Evolutionary conservation across 176 grass and related monocot species (phyloP).

Genomic region (Oryza glaberrima): DNA sequence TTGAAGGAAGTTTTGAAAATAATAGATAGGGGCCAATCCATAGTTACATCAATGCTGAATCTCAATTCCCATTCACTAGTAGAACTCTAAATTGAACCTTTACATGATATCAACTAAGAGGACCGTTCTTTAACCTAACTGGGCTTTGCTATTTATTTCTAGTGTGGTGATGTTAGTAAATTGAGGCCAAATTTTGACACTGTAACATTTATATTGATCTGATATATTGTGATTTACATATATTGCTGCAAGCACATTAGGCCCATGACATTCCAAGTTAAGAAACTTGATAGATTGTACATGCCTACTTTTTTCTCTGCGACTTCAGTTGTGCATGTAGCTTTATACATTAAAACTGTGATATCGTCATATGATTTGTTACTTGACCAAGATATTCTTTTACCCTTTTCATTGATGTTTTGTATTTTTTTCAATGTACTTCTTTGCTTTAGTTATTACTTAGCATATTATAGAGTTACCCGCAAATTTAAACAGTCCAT

Average conservation of each 20-base stretch:
- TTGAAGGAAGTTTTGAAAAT: constrained; percentile 12
- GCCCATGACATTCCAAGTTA: background rate
- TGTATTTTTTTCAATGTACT: background rate
- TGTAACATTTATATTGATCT: background rate
- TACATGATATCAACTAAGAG: background rate
- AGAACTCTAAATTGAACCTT: background rate
- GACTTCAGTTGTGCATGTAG: no score
- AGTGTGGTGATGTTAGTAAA: background rate
- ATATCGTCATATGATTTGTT: background rate
- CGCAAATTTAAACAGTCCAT: constrained; percentile 18
- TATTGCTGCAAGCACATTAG: background rate
- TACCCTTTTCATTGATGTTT: background rate
- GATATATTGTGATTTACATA: constrained; percentile 15
- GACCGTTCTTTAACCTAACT: background rate
- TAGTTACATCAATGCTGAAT: background rate
- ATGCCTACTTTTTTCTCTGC: background rate
- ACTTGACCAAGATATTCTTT: constrained; percentile 1
- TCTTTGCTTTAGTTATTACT: background rate
- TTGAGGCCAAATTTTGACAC: background rate
- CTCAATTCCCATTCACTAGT: constrained; percentile 12
- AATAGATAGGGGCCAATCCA: background rate
- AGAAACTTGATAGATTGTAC: background rate
- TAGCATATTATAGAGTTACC: background rate
- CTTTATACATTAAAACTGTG: no score
- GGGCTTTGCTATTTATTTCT: background rate